Evolutionary conservation across 202 grass and related monocot species (phyloP), one percentile per base, ranked within the genome.

Genomic region (Setaria italica): DNA sequence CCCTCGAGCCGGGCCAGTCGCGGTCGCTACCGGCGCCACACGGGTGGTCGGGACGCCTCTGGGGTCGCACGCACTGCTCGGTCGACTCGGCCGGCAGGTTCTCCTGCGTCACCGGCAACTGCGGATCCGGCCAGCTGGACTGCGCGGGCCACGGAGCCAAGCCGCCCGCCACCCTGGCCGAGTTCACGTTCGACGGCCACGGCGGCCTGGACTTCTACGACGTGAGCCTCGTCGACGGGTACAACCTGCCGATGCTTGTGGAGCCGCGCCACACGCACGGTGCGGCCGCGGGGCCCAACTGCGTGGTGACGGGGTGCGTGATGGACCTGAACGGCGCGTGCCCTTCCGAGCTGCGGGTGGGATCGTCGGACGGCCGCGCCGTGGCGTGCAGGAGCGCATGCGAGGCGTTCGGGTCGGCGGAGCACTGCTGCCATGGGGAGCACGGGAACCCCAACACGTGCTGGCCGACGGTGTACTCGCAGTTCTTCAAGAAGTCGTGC

Each of bases 321-420:
- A 84, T 80, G 30, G 84, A 95, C 70, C 79, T 95, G 7, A 95
- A 92, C 84, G 77, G 35, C n/a, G 81, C 76, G 60, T 95, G 93
- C 81, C 93, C 93, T 0, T 60, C 81, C 45, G 87, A 88, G 41
- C 91, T 93, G 10, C 66, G 85, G 29, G 90, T 90, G 54, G 69
- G 10, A 2, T 13, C 25, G 37, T 12, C 73, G 67, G 33, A 21
- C 6, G 79, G 17, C 35, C 62, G 67, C 49, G 74, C 29, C 60
- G 90, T 89, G 60, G 88, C 93, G 76, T 95, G 93, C 78, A 82
- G 15, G 84, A 95, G 92, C 69, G 92, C 90, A 4, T 95, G 92
- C 66, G 90, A 95, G 43, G 92, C 92, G 30, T 95, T 95, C 58
- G 51, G 86, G 0, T 80, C 90, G 2, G 82, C 89, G 4, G 68